These are phyloP conservation scores for Epichloe baconii DNA, from an alignment of 2,329 filamentous ascomycete species.

Conservation along the genomic window DNA sequence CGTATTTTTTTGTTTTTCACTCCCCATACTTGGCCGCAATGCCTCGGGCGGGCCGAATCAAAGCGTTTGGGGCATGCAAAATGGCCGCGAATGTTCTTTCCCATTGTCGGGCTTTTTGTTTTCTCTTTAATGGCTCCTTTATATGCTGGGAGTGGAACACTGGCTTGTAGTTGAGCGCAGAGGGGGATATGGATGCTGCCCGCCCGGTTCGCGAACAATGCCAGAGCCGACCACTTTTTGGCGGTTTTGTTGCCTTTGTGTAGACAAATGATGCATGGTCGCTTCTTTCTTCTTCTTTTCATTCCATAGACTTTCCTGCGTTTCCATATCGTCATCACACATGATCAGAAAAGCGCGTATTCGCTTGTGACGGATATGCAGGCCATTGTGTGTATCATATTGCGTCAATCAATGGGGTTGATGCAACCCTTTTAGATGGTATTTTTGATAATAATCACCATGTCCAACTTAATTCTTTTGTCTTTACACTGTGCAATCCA, in stretches of 20 bases:
- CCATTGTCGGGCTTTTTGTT: neutral
- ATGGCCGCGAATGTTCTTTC: neutral
- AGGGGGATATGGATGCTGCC: neutral
- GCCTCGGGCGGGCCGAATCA: neutral
- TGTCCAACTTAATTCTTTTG: neutral
- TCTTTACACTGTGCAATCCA: neutral
- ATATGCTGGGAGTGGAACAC: neutral
- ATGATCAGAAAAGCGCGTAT: neutral
- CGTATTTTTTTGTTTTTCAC: neutral
- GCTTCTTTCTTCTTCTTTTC: neutral
- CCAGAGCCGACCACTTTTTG: neutral
- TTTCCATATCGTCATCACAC: neutral
- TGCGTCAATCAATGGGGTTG: too few relatives aligned
- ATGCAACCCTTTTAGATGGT: too few relatives aligned
- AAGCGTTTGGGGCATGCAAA: neutral
- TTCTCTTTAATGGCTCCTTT: neutral
- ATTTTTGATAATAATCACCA: too few relatives aligned
- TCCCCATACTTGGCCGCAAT: neutral
- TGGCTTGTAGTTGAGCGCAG: neutral
- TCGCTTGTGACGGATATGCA: neutral
- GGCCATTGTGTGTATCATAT: neutral
- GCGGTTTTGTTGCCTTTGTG: neutral
- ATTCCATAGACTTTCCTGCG: constrained; percentile 5
- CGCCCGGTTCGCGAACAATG: neutral
- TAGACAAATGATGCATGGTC: constrained; percentile 1